Evolutionary conservation across 257 asterid genomes (phyloP).

Genomic region (Handroanthus guayacan): DNA sequence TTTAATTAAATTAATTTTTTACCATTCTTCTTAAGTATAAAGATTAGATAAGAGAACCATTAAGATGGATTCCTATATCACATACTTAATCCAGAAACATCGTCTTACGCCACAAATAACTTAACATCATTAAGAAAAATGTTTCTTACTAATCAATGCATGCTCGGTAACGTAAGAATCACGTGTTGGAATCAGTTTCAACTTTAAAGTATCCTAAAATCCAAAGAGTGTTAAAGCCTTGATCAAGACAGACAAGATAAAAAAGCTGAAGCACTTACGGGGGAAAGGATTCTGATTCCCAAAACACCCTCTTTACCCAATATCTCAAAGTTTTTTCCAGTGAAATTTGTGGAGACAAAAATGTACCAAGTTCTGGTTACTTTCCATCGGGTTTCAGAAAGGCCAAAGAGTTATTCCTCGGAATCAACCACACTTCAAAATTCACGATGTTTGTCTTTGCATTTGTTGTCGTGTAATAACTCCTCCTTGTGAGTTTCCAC

Average conservation of each 20-base stretch:
- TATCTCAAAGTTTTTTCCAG: constrained; percentile 20
- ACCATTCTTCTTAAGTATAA: too few species aligned
- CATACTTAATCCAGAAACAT: too few species aligned
- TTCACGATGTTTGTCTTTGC: neutral
- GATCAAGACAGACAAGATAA: constrained; percentile 24
- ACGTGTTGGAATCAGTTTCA: neutral
- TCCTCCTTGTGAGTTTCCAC: neutral
- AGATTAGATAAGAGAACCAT: too few species aligned
- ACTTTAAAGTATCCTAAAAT: neutral
- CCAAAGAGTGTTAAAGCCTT: constrained; percentile 8
- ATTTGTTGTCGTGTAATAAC: neutral
- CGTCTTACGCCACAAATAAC: too few species aligned
- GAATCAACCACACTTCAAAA: constrained; percentile 9
- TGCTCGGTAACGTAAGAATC: neutral
- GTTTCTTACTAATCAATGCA: neutral
- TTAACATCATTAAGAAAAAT: too few species aligned
- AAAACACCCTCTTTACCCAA: neutral
- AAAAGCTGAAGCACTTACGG: constrained; percentile 24
- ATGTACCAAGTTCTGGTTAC: neutral
- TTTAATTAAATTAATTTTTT: too few species aligned
- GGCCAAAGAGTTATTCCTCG: constrained; percentile 14
- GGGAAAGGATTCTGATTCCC: constrained; percentile 30
- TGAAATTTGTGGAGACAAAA: constrained; percentile 28
- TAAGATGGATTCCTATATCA: too few species aligned
- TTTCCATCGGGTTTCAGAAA: neutral